Percentiles rank a stretch among this genome's conserved stretches.
Evolutionary conservation across 805 yeast genomes (phyloP).

Genomic region (Saturnispora besseyi): DNA sequence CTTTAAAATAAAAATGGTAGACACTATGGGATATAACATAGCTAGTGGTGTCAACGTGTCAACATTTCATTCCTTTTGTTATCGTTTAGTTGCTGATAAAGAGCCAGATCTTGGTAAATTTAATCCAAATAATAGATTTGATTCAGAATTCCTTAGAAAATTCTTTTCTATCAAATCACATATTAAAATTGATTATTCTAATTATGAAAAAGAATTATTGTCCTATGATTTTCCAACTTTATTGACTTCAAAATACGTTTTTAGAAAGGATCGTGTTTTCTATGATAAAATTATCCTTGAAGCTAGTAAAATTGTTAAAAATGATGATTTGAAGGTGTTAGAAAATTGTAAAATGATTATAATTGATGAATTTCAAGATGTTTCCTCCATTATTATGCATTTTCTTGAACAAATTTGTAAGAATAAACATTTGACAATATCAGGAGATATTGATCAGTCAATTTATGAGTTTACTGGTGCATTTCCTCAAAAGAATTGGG

Average conservation of each 20-base stretch:
- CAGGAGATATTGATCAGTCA: slow-evolving; percentile 67
- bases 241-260: slow-evolving; percentile 4
- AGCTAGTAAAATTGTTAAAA: slow-evolving; percentile 7
- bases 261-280: slow-evolving; percentile 3
- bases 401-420: slow-evolving; percentile 33
- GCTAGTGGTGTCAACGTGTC: slow-evolving; percentile 32
- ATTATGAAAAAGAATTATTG: background rate
- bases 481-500: slow-evolving; percentile 18
- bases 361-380: slow-evolving; percentile 71
- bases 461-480: slow-evolving; percentile 62
- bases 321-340: background rate
- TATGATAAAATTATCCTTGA: slow-evolving; percentile 12
- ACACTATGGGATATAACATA: slow-evolving; percentile 28
- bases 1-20: slow-evolving; percentile 27
- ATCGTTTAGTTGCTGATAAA: slow-evolving; percentile 35
- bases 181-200: background rate
- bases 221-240: background rate
- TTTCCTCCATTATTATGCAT: slow-evolving; percentile 42
- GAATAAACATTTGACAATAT: slow-evolving; percentile 48
- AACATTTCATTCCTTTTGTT: slow-evolving; percentile 62
- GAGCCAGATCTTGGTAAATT: background rate
- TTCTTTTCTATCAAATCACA: background rate
- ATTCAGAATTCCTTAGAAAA: slow-evolving; percentile 1
- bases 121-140: background rate
- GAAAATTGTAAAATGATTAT: slow-evolving; percentile 20